Percentiles rank a stretch among this genome's conserved stretches.
These are phyloP conservation scores for Melanogaster broomeanus DNA, from an alignment of 768 basidiomycete species.

Conservation along the genomic window DNA sequence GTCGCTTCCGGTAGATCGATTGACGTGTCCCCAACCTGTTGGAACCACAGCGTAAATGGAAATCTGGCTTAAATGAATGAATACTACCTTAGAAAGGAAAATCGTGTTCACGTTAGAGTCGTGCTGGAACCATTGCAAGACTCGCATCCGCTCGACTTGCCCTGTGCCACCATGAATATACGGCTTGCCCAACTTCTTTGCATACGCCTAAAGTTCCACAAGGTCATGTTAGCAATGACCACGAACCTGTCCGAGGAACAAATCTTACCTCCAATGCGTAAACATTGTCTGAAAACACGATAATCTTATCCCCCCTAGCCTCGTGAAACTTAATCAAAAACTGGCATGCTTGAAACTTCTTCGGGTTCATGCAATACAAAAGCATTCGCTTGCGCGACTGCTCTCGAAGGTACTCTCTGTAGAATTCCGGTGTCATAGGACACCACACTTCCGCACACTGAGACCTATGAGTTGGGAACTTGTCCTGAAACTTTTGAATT, in stretches of 20 bases:
- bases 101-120: conserved; percentile 96
- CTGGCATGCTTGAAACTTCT: conserved; percentile 99
- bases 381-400: conserved; percentile 93
- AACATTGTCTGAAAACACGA: conserved; percentile 99
- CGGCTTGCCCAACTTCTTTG: conserved; percentile 88
- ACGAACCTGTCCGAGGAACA: not conserved
- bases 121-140: conserved; percentile 94
- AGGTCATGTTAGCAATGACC: conserved; percentile 3
- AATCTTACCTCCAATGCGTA: conserved; percentile 85
- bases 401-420: conserved; percentile 93
- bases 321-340: conserved; percentile 99
- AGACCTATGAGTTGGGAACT: conserved; percentile 4
- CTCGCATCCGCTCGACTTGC: conserved; percentile 93
- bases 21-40: conserved; percentile 94
- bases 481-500: not conserved
- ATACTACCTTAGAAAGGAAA: conserved; percentile 88
- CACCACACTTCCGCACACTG: conserved; percentile 99
- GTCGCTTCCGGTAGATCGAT: conserved; percentile 99
- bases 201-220: conserved; percentile 68
- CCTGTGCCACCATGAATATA: conserved; percentile 97
- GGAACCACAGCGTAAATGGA: conserved; percentile 12
- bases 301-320: conserved; percentile 96
- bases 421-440: conserved; percentile 99
- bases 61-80: conserved; percentile 10
- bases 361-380: conserved; percentile 99